Conservation (phyloP, 1,139 yeast species). For the Komagataea norvegica region DNA sequence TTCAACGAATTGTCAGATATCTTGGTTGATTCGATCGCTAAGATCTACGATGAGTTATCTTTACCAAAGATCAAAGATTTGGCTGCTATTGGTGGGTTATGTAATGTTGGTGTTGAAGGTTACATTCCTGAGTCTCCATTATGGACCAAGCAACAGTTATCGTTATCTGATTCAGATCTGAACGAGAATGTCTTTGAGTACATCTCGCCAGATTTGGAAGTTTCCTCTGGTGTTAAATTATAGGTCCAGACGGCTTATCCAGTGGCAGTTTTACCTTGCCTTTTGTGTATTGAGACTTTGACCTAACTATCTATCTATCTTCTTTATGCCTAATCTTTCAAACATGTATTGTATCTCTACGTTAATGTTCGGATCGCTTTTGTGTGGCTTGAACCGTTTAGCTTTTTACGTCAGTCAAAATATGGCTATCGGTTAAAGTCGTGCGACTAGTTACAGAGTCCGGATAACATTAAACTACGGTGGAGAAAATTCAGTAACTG, state of each 20-base stretch:
- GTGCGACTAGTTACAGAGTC: too few species aligned
- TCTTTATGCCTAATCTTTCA: too few species aligned
- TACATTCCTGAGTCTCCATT: conserved; percentile 45
- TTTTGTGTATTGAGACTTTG: too few species aligned
- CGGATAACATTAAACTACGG: too few species aligned
- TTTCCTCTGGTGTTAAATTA: conserved; percentile 56
- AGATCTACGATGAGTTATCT: conserved; percentile 69
- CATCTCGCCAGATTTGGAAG: conserved; percentile 53
- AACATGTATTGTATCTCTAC: too few species aligned
- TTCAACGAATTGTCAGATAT: conserved; percentile 69
- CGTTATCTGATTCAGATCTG: conserved; percentile 55
- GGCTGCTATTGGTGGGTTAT: conserved; percentile 75
- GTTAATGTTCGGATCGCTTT: too few species aligned
- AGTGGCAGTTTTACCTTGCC: too few species aligned
- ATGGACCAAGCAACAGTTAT: conserved; percentile 83
- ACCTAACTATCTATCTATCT: too few species aligned
- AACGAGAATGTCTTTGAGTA: conserved; percentile 64
- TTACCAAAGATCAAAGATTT: conserved; percentile 77
- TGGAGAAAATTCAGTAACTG: too few species aligned
- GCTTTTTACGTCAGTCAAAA: neutral
- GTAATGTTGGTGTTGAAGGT: conserved; percentile 72
- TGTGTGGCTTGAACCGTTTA: too few species aligned
- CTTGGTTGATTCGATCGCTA: conserved; percentile 72
- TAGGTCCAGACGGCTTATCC: too few species aligned
- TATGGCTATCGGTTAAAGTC: too few species aligned